Evolutionary conservation across 1,284 basidiomycete species (phyloP), one percentile per base, ranked within the genome.

Genomic region (Pseudozyma sp.): DNA sequence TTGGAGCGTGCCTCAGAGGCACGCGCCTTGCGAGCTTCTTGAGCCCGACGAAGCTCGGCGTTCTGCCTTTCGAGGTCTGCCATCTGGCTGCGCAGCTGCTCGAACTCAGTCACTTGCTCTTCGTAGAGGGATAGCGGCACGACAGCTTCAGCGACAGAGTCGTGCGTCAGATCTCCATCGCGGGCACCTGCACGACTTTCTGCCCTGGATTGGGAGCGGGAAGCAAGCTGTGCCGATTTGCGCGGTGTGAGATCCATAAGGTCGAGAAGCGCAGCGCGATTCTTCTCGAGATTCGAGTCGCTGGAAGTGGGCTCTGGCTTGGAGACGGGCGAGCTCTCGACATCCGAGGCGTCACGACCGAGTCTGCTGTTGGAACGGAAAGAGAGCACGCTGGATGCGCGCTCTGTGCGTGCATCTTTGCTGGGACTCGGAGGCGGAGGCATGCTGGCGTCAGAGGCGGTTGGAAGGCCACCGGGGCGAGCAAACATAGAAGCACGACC

Each of bases 231-330:
- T 14, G 77, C 66, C 14, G 75, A 68, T 45, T 72, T 75, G 57
- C 60, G 61, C 13, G 74, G 70, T 0, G 67, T 68, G 24, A 77
- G 75, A 34, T 78, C 71, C 66, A 81, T 75, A 54, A 79, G 65
- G 43, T 78, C 76, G 24, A 68, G 57, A 31, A 78, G 59, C 19
- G 40, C 24, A 24, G 24, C 88, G 78, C 19, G 88, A 86, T 17
- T 87, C 81, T 68, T 89, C 86, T 50, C 85, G 81, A 87, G 60
- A 54, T 61, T 73, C 3, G 54, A 58, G 31, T 75, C 68, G 5
- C 55, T 49, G 3, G 51, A 51, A 8, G 51, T 39, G 37, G 52
- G 2, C 0, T 60, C 57, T 34, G 43, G 57, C 54, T 60, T 60
- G 35, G 54, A 35, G 35, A 50, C 39, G 24, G 64, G 70, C 11